Conservation (phyloP, 371 early-diverging fungal species). For the Circinella minor region DNA sequence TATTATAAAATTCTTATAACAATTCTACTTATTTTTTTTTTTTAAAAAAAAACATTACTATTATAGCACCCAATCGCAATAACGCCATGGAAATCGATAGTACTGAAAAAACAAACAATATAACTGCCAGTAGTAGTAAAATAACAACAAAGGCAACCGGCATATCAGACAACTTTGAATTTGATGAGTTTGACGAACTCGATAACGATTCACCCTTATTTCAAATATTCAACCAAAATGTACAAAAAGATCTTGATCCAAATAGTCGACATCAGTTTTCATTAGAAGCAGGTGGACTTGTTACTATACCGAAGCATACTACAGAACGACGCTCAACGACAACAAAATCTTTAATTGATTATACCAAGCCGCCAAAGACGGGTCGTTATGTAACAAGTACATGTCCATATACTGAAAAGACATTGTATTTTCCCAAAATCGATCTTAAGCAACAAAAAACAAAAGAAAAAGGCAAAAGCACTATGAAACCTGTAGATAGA, state of each 20-base stretch:
- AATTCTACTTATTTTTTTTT: too few relatives aligned
- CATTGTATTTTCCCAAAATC: slow-evolving; percentile 54
- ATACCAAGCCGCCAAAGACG: slow-evolving; percentile 22
- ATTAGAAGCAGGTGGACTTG: not conserved
- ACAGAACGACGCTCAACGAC: not conserved
- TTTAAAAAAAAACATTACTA: too few relatives aligned
- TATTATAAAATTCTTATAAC: too few relatives aligned
- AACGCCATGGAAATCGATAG: not conserved
- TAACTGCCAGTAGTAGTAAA: not conserved
- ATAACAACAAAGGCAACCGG: not conserved
- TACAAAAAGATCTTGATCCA: not conserved
- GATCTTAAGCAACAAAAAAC: slow-evolving; percentile 13
- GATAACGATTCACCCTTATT: not conserved
- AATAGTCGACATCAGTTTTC: not conserved
- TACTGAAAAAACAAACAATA: not conserved
- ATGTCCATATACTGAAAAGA: slow-evolving; percentile 43
- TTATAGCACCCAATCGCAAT: not conserved
- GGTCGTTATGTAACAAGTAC: slow-evolving; percentile 27
- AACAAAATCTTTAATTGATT: not conserved
- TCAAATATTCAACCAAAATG: not conserved
- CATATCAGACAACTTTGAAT: not conserved
- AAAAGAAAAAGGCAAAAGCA: slow-evolving; percentile 11
- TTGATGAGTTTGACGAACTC: too few relatives aligned
- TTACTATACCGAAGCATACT: not conserved
- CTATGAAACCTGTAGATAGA: slow-evolving; percentile 17